A percentile compares a stretch with the other conserved stretches of the same genome.
Evolutionary conservation across 2,329 filamentous ascomycete species (phyloP).

Genomic region (Trichoderma harzianum): DNA sequence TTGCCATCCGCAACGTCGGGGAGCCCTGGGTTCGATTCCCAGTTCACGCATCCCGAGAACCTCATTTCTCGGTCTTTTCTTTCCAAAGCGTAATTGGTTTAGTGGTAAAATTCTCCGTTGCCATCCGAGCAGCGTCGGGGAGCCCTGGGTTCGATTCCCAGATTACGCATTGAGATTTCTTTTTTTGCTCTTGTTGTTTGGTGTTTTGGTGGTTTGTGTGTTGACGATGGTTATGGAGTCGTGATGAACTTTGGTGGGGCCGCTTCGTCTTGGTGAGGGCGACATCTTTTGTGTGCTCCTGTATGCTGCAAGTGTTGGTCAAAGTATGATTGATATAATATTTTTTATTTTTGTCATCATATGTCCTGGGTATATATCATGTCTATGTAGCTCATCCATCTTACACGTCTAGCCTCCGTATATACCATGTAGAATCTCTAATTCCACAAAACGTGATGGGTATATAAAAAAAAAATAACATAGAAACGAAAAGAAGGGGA

Average conservation of each 20-base stretch:
- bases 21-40: slow-evolving; percentile 24
- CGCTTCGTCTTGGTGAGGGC: neutral
- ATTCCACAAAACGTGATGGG: slow-evolving; percentile 1
- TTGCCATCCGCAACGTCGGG: slow-evolving; percentile 20
- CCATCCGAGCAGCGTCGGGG: slow-evolving; percentile 31
- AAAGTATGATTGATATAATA: neutral
- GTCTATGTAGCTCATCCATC: neutral
- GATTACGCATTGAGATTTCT: slow-evolving; percentile 26
- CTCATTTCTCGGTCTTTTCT: neutral
- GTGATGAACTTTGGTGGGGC: neutral
- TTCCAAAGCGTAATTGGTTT: slow-evolving; percentile 27
- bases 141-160: slow-evolving; percentile 35
- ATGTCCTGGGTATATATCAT: slow-evolving; percentile 9
- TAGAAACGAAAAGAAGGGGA: neutral
- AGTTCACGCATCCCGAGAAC: slow-evolving; percentile 19
- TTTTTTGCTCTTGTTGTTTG: neutral
- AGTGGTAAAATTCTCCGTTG: slow-evolving; percentile 33
- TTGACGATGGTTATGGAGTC: neutral
- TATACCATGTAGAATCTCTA: neutral
- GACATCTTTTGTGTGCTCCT: neutral
- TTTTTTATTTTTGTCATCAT: neutral
- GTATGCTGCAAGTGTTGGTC: neutral
- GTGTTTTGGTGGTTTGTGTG: no score
- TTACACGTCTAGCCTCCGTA: neutral
- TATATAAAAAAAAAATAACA: neutral